Conservation (phyloP, 176 grass and related monocot genomes). For the Melocanna baccifera region DNA sequence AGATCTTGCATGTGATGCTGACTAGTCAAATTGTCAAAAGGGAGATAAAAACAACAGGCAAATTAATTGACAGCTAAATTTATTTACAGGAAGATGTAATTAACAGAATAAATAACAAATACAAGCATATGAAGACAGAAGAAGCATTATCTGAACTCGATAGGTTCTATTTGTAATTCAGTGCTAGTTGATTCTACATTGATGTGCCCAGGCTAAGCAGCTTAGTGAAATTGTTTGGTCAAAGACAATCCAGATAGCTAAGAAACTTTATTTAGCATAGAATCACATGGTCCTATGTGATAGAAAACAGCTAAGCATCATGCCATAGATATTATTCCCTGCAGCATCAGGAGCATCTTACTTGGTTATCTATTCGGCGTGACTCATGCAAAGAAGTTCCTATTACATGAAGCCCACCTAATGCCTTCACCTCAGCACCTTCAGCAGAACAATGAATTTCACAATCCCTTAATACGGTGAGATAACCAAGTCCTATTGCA, state of each 20-base stretch:
- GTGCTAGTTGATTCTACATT: conserved; percentile 2
- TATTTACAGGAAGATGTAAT: conserved; percentile 3
- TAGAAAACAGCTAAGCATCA: conserved; percentile 12
- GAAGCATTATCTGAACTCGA: neutral
- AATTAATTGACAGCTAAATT: neutral
- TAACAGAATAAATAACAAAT: neutral
- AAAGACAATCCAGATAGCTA: neutral
- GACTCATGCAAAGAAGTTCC: conserved; percentile 97
- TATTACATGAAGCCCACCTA: conserved; percentile 97
- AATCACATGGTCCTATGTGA: neutral
- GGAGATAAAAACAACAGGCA: neutral
- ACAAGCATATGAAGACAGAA: neutral
- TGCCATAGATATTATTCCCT: neutral
- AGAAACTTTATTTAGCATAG: neutral
- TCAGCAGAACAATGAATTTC: conserved; percentile 77
- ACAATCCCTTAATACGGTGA: conserved; percentile 73
- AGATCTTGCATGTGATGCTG: neutral
- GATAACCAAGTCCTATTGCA: conserved; percentile 73
- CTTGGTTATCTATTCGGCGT: conserved; percentile 95
- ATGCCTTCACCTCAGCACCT: conserved; percentile 78
- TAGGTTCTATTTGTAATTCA: conserved; percentile 3
- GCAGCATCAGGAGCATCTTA: conserved; percentile 42
- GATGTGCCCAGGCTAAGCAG: neutral
- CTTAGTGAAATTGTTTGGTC: neutral
- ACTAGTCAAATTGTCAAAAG: neutral